A percentile compares a stretch with the other conserved stretches of the same genome.
Evolutionary conservation across 2,329 filamentous ascomycete species (phyloP).

Genomic region (Penicillium sp.): DNA sequence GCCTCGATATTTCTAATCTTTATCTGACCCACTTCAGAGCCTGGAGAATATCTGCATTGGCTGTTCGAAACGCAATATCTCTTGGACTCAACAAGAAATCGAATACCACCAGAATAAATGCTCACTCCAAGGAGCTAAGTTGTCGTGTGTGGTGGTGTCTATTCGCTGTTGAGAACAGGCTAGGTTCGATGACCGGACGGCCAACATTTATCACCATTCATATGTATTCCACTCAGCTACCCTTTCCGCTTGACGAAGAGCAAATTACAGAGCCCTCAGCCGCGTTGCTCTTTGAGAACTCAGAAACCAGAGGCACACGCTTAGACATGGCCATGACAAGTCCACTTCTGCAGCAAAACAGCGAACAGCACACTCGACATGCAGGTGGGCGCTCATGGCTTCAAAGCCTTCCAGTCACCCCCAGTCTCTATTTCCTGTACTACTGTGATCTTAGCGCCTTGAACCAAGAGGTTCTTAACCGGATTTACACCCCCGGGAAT

Average conservation of each 20-base stretch:
- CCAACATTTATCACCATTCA: constrained; percentile 29
- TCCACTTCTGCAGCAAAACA: neutral
- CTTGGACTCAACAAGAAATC: constrained; percentile 40
- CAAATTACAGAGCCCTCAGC: constrained; percentile 20
- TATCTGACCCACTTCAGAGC: constrained; percentile 17
- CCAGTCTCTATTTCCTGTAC: constrained; percentile 31
- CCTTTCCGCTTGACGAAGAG: constrained; percentile 16
- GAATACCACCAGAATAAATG: constrained; percentile 26
- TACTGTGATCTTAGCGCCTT: constrained; percentile 30
- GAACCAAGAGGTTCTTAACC: constrained; percentile 30
- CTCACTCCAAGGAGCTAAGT: constrained; percentile 36
- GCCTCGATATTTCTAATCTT: neutral
- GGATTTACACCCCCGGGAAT: constrained; percentile 29
- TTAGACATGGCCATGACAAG: constrained; percentile 12
- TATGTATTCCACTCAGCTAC: constrained; percentile 14
- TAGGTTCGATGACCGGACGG: constrained; percentile 41
- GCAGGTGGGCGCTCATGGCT: constrained; percentile 5
- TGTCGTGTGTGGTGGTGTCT: constrained; percentile 43
- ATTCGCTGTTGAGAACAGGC: constrained; percentile 34
- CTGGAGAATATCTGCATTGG: constrained; percentile 37
- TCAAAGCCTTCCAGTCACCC: constrained; percentile 3
- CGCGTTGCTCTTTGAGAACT: constrained; percentile 3
- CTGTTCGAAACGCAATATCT: constrained; percentile 35
- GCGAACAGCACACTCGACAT: neutral
- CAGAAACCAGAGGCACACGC: neutral